phyloP scores from a whole-genome alignment of 2,329 filamentous ascomycete genomes.

The Fusarium goolgardi region DNA sequence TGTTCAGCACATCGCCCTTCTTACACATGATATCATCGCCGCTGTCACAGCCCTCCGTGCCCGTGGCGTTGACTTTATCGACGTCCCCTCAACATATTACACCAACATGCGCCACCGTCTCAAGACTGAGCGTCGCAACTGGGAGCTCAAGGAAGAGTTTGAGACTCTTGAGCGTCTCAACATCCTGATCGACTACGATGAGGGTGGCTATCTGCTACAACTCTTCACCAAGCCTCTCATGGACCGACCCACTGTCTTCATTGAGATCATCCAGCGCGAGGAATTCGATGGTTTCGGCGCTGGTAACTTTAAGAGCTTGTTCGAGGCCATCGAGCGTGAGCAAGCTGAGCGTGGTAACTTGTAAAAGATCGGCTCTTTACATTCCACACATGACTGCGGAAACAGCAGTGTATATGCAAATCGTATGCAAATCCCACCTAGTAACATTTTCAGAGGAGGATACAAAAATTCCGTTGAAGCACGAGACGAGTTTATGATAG shows the following conservation, averaged over 20 bases:
- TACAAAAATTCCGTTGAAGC: slow-evolving; percentile 16
- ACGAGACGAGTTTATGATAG: slow-evolving; percentile 24
- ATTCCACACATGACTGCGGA: not conserved
- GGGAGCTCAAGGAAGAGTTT: slow-evolving; percentile 81
- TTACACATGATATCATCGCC: slow-evolving; percentile 81
- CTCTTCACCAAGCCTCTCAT: slow-evolving; percentile 88
- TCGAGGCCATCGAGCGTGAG: slow-evolving; percentile 95
- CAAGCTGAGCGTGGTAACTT: slow-evolving; percentile 88
- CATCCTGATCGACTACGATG: slow-evolving; percentile 95
- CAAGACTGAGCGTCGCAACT: slow-evolving; percentile 68
- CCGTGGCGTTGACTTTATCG: slow-evolving; percentile 94
- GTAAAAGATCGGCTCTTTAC: slow-evolving; percentile 52
- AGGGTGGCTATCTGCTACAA: slow-evolving; percentile 84
- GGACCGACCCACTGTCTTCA: slow-evolving; percentile 94
- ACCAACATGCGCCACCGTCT: slow-evolving; percentile 78
- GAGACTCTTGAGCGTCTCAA: slow-evolving; percentile 80
- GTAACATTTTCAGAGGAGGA: slow-evolving; percentile 13
- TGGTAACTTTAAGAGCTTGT: slow-evolving; percentile 94
- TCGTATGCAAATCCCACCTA: not conserved
- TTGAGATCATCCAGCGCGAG: slow-evolving; percentile 95
- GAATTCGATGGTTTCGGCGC: slow-evolving; percentile 93
- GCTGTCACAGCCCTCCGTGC: slow-evolving; percentile 82
- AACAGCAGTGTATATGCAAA: not conserved
- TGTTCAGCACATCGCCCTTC: slow-evolving; percentile 92
- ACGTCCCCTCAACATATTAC: slow-evolving; percentile 89